These are phyloP conservation scores for Penstemon eatonii DNA, from an alignment of 257 asterid species.

Conservation along the genomic window DNA sequence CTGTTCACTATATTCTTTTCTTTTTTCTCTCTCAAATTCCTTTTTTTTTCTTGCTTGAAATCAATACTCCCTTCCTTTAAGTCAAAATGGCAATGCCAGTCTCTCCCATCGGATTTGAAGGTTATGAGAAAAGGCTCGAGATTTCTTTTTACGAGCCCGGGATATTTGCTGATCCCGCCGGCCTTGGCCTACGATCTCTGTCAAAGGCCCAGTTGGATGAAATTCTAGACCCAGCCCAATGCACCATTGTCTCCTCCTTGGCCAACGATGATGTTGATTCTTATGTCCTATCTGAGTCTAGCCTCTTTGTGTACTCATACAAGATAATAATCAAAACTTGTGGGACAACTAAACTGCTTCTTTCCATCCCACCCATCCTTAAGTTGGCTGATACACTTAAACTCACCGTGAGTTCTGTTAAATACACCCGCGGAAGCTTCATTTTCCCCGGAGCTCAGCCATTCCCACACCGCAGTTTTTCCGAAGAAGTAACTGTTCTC, in stretches of 20 bases:
- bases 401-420: constrained; percentile 37
- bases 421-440: constrained; percentile 43
- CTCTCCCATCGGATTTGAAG: constrained; percentile 36
- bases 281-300: constrained; percentile 30
- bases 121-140: constrained; percentile 35
- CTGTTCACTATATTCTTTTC: constrained; percentile 4
- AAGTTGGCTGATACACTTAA: constrained; percentile 30
- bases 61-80: neutral
- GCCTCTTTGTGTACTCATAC: constrained; percentile 34
- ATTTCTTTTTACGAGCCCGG: constrained; percentile 31
- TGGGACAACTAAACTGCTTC: constrained; percentile 38
- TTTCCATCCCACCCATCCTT: constrained; percentile 42
- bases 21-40: constrained; percentile 13
- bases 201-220: constrained; percentile 28
- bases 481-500: constrained; percentile 42
- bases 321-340: constrained; percentile 34
- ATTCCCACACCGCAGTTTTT: constrained; percentile 38
- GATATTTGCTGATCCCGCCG: constrained; percentile 29
- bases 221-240: constrained; percentile 32
- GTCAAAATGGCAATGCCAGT: constrained; percentile 26
- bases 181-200: constrained; percentile 25
- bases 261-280: constrained; percentile 31
- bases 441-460: constrained; percentile 43
- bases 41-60: constrained; percentile 1
- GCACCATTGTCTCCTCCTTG: constrained; percentile 37